Evolutionary conservation across 441 rosid species (phyloP).

Genomic region (Jatropha podagrica): DNA sequence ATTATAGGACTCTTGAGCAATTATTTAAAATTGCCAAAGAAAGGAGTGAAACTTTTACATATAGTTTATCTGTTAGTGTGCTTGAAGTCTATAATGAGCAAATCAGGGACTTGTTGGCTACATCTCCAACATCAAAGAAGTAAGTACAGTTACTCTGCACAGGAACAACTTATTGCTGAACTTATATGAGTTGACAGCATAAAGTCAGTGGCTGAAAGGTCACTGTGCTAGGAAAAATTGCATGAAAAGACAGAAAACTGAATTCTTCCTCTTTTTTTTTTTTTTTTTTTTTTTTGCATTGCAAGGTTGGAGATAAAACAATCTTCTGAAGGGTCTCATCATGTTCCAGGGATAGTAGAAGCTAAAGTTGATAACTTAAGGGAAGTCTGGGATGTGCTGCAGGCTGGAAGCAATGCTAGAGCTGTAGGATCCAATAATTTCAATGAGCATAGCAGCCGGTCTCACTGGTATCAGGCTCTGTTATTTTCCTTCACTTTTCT

Average conservation of each 20-base stretch:
- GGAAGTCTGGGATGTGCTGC: slow-evolving; percentile 86
- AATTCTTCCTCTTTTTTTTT: background rate
- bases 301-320: slow-evolving; percentile 85
- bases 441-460: slow-evolving; percentile 94
- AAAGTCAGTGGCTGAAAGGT: slow-evolving; percentile 13
- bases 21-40: slow-evolving; percentile 64
- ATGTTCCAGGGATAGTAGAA: slow-evolving; percentile 80
- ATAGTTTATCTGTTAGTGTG: slow-evolving; percentile 74
- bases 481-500: slow-evolving; percentile 7
- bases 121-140: slow-evolving; percentile 75
- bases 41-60: slow-evolving; percentile 60
- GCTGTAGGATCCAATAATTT: slow-evolving; percentile 89
- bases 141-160: slow-evolving; percentile 23
- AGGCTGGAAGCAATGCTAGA: slow-evolving; percentile 83
- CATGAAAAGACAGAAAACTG: slow-evolving; percentile 19
- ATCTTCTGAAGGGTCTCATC: slow-evolving; percentile 74
- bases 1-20: slow-evolving; percentile 76
- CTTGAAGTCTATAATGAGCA: slow-evolving; percentile 96
- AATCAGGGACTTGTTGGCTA: slow-evolving; percentile 78
- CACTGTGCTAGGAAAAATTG: background rate
- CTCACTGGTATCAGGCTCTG: slow-evolving; percentile 66
- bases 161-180: background rate
- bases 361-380: slow-evolving; percentile 65
- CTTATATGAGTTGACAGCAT: background rate
- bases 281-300: slow-evolving; percentile 6